These are phyloP conservation scores for Kluyveromyces starmeri DNA, from an alignment of 805 yeast genomes.

Conservation along the genomic window DNA sequence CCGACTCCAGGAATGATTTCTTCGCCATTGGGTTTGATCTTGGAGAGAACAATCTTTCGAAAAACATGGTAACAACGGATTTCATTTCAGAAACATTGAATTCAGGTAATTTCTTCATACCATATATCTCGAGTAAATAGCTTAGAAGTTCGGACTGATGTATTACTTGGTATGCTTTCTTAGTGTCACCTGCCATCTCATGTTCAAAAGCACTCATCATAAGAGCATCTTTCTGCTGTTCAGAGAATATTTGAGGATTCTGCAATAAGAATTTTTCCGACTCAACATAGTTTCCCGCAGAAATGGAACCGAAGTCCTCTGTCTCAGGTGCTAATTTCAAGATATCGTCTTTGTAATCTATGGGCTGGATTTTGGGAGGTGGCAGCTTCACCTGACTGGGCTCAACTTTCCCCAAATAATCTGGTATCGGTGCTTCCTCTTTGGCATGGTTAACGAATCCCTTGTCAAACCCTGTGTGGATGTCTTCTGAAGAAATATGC, in stretches of 20 bases:
- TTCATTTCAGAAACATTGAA: slow-evolving; percentile 28
- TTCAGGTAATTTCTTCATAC: slow-evolving; percentile 29
- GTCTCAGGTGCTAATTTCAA: slow-evolving; percentile 56
- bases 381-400: slow-evolving; percentile 8
- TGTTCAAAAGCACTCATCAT: slow-evolving; percentile 87
- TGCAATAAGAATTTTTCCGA: slow-evolving; percentile 43
- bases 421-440: slow-evolving; percentile 14
- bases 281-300: slow-evolving; percentile 38
- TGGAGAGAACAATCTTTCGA: slow-evolving; percentile 44
- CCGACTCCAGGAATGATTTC: slow-evolving; percentile 64
- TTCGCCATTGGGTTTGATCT: slow-evolving; percentile 46
- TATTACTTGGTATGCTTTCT: slow-evolving; percentile 53
- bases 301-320: slow-evolving; percentile 50
- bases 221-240: slow-evolving; percentile 83
- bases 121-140: slow-evolving; percentile 43
- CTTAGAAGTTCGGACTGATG: slow-evolving; percentile 75
- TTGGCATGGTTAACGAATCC: slow-evolving; percentile 63
- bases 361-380: slow-evolving; percentile 17
- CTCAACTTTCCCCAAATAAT: slow-evolving; percentile 2
- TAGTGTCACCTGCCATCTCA: slow-evolving; percentile 54
- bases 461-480: slow-evolving; percentile 85
- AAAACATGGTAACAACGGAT: slow-evolving; percentile 55
- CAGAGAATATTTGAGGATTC: slow-evolving; percentile 65
- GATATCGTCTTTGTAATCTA: slow-evolving; percentile 35
- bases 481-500: slow-evolving; percentile 83